Base-by-base conservation (phyloP, 495 filamentous ascomycete genomes). In the Hyaloscypha finlandica region DNA sequence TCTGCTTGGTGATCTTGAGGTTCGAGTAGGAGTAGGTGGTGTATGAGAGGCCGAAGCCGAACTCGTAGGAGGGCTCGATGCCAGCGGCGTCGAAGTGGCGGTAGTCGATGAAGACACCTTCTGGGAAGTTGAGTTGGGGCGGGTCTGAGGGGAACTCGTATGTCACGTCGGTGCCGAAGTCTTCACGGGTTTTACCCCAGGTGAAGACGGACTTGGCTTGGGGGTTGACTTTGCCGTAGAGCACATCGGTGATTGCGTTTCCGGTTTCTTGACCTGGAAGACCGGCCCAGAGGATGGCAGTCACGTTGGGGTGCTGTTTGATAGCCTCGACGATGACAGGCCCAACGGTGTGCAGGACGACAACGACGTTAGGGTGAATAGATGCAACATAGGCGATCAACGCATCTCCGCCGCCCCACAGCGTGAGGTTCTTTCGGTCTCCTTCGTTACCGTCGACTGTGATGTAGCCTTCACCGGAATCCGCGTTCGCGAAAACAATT, bases 51-150 rank as follows among this genome's bases (percentile, higher is more conserved):
- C 95, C 95, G 76, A 86, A 93, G 11, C 95, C 95, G 70, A 98
- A 99, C 75, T 96, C 92, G 75, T 90, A 99, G 65, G 91, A 88
- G 1, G 95, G 92, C 29, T 87, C 82, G 61, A 90, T 85, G 48
- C 87, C 80, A 33, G 81, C 80, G 76, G 88, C 89, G 81, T 99
- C 95, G 57, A 99, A 91, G 64, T 87, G 81, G 62, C 95, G 91
- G 78, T 99, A 99, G 78, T 99, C 95, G 76, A 97, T 96, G 79
- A 96, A 95, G 32, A 90, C 83, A 42, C 94, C 94, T 71, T 97
- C 94, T 30, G 81, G 82, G 76, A 94, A 97, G 76, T 94, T 82
- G 32, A 88, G 78, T 77, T 99, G 95, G 4, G 93, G 93, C 25
- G 89, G 84, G 29, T 69, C 89, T 59, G 91, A 89, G 77, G 94